Evolutionary conservation across 2,329 filamentous ascomycete species (phyloP).

Genomic region (Tolypocladium capitatum): DNA sequence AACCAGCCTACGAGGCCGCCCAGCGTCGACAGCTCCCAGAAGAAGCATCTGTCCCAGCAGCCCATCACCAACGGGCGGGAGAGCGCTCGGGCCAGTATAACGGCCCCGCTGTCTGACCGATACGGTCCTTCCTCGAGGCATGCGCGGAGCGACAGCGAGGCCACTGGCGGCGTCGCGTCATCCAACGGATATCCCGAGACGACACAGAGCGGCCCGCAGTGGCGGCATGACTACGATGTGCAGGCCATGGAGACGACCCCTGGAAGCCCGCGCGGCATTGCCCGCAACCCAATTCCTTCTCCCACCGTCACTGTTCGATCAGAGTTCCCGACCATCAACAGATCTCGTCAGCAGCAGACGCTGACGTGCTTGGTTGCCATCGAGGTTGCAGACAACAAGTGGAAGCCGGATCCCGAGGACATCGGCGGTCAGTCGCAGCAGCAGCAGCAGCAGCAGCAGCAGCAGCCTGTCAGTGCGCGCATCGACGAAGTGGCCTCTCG

Average conservation of each 20-base stretch:
- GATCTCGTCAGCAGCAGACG: conserved; percentile 87
- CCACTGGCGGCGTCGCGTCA: conserved; percentile 59
- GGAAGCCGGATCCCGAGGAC: conserved; percentile 76
- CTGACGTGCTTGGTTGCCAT: conserved; percentile 89
- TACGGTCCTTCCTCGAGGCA: conserved; percentile 38
- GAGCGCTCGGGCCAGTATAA: no score
- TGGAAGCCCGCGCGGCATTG: conserved; percentile 55
- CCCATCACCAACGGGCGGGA: conserved; percentile 14
- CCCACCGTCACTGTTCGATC: conserved; percentile 90
- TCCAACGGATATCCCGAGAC: conserved; percentile 71
- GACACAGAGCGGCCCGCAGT: conserved; percentile 52
- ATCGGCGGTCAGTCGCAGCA: conserved; percentile 40
- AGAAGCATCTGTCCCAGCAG: conserved; percentile 20
- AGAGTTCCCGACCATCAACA: conserved; percentile 87
- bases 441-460: conserved; percentile 26
- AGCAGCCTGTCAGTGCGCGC: conserved; percentile 24
- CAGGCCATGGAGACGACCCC: conserved; percentile 89
- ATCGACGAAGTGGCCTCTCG: conserved; percentile 41
- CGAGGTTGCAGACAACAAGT: conserved; percentile 85
- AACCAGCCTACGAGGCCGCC: conserved; percentile 40
- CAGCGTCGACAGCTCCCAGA: conserved; percentile 31
- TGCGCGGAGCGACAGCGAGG: conserved; percentile 65
- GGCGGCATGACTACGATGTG: conserved; percentile 87
- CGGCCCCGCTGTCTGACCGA: conserved; percentile 29
- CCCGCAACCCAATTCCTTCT: conserved; percentile 77